A percentile compares a stretch with the other conserved stretches of the same genome.
Conservation (phyloP, 345 rosid genomes). For the Stellera chamaejasme region DNA sequence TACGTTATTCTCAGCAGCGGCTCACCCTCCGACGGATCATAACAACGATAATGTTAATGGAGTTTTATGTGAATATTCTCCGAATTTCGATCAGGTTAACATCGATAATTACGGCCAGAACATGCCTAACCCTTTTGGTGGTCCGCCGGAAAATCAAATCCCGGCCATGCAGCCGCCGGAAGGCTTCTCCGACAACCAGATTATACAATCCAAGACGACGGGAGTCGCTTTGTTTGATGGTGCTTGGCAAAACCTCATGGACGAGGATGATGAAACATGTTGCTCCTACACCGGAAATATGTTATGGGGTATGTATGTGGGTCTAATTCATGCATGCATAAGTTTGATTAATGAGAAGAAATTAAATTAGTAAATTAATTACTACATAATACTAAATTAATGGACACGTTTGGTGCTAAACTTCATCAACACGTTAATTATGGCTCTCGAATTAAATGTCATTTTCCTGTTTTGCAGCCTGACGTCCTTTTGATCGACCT, state of each 20-base stretch:
- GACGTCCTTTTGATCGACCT: constrained; percentile 24
- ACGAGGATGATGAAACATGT: constrained; percentile 43
- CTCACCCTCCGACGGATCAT: constrained; percentile 13
- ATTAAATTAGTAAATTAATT: not conserved
- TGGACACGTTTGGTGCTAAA: not conserved
- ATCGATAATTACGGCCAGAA: constrained; percentile 3
- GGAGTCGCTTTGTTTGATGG: constrained; percentile 24
- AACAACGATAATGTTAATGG: constrained; percentile 6
- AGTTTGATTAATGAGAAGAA: not conserved
- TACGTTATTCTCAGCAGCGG: not conserved
- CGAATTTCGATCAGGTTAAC: constrained; percentile 8
- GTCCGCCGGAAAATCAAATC: constrained; percentile 27
- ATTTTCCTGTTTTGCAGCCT: constrained; percentile 27
- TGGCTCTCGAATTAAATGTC: not conserved
- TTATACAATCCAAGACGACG: constrained; percentile 12
- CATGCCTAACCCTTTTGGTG: constrained; percentile 10
- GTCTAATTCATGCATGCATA: not conserved
- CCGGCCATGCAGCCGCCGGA: constrained; percentile 37
- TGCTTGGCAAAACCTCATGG: constrained; percentile 44
- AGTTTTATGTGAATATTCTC: constrained; percentile 9
- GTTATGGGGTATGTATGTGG: constrained; percentile 35
- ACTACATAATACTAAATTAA: not conserved
- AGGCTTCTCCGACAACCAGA: constrained; percentile 11
- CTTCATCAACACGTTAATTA: no score
- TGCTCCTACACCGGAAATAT: constrained; percentile 56